Base-by-base conservation (phyloP, 2,329 filamentous ascomycete species). In the Nannizzia gypsea region DNA sequence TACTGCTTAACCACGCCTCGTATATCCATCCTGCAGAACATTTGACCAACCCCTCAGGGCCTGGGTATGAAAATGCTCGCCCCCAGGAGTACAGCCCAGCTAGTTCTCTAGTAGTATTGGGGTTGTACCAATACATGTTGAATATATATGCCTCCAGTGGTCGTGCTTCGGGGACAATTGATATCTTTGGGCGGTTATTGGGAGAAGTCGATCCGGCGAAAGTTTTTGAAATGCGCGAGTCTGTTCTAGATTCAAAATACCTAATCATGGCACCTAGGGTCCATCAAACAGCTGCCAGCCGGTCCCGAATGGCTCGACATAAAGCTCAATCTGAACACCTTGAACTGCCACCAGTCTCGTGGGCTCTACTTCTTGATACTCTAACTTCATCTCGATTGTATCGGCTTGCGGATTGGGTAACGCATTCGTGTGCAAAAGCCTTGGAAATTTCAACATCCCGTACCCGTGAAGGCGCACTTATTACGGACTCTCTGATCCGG, bases 401-500 rank as follows among this genome's bases (percentile, higher is more conserved):
- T 61, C 74, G 77, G 15, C 72, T 84, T 58, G 81, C 78, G 3
- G 72, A 76, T 34, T 82, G 78, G 77, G 69, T 85, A 11, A 76
- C 77, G 59, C 77, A 76, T 0, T 65, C 75, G 8, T 80, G 81
- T 63, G 63, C 80, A 13, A 80, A 83, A 64, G 20, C 38, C 22
- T 17, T 58, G 80, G 62, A 80, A 2, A 80, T 84, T 24, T 69
- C 75, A 22, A 64, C 67, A 11, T 66, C 67, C 20, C 63, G 76
- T 26, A 83, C 82, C 64, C 66, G 66, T 2, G 70, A 81, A 62
- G 34, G 38, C 5, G 75, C 75, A 31, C 70, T 71, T 55, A 70
- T 85, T 24, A 74, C 78, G 2, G 77, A 81, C 11, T 76, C 80
- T 0, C 70, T 85, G 28, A 72, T 83, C 36, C 76, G 78, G 17